These are phyloP conservation scores for Pulveroboletus sp. DNA, from an alignment of 768 basidiomycete genomes.

Conservation along the genomic window DNA sequence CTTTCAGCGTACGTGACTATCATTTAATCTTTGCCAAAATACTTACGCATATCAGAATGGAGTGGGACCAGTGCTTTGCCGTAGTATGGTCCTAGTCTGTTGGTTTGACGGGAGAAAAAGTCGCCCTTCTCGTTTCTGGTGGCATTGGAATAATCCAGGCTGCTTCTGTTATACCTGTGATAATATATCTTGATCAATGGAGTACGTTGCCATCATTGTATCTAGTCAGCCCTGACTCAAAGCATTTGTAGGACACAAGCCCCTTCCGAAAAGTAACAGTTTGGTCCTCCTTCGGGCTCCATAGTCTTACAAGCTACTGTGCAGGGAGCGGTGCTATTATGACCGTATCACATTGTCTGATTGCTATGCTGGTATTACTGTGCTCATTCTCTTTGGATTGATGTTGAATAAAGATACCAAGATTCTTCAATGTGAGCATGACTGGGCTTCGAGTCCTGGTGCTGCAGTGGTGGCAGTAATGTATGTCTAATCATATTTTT, in stretches of 20 bases:
- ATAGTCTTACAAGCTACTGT: not conserved
- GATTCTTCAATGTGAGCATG: slow-evolving; percentile 47
- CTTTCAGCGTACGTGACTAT: slow-evolving; percentile 64
- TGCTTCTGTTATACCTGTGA: slow-evolving; percentile 70
- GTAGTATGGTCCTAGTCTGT: slow-evolving; percentile 77
- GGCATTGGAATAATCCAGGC: slow-evolving; percentile 80
- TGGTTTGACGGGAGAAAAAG: slow-evolving; percentile 57
- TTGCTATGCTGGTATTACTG: slow-evolving; percentile 56
- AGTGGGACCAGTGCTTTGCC: slow-evolving; percentile 82
- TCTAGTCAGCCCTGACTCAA: not conserved
- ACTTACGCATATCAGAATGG: slow-evolving; percentile 56
- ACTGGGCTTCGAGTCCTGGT: slow-evolving; percentile 56
- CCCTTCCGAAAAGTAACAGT: slow-evolving; percentile 52
- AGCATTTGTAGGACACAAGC: slow-evolving; percentile 52
- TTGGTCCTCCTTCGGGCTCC: not conserved
- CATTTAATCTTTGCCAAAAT: not conserved
- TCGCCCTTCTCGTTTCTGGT: slow-evolving; percentile 67
- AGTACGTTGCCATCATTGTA: slow-evolving; percentile 36
- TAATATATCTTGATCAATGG: slow-evolving; percentile 63
- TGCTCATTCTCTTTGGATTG: not conserved
- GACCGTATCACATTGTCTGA: slow-evolving; percentile 60
- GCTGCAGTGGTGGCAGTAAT: slow-evolving; percentile 71
- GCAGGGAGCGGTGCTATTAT: slow-evolving; percentile 61
- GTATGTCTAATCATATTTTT: slow-evolving; percentile 36
- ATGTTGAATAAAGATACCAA: slow-evolving; percentile 17